A percentile compares a stretch with the other conserved stretches of the same genome.
phyloP scores from a whole-genome alignment of 1,284 basidiomycete genomes.

The Tilletia walkeri region DNA sequence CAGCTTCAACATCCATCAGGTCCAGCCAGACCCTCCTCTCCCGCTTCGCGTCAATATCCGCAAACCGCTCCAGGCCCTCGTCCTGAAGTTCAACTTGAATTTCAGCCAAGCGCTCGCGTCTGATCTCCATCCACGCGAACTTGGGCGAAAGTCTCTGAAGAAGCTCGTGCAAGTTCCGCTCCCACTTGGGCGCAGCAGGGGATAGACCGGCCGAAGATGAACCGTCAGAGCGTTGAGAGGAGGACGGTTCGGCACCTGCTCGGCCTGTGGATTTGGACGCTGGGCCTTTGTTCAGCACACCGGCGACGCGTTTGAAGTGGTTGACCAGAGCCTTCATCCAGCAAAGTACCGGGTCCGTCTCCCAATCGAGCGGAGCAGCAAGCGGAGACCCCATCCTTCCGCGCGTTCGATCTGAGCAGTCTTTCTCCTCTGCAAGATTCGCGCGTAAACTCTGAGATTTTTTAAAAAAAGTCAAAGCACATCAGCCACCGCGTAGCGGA shows the following conservation, averaged over 20 bases:
- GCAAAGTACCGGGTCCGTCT: not conserved
- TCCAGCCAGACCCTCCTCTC: slow-evolving; percentile 1
- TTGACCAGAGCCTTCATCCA: slow-evolving; percentile 7
- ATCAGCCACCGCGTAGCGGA: too few relatives aligned
- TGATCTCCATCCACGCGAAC: slow-evolving; percentile 13
- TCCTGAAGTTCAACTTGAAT: not conserved
- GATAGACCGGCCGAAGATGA: not conserved
- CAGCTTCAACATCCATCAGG: not conserved
- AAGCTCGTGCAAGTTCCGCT: not conserved
- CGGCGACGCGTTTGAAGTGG: not conserved
- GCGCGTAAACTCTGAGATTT: not conserved
- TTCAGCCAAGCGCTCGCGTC: not conserved
- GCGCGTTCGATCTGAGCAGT: too few relatives aligned
- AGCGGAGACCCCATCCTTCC: not conserved
- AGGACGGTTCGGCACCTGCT: not conserved
- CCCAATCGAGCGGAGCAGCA: not conserved
- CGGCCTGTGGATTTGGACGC: not conserved
- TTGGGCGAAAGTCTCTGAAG: not conserved
- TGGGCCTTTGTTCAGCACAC: not conserved
- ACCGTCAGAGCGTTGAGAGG: not conserved
- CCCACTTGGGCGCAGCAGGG: not conserved
- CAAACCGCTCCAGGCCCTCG: not conserved
- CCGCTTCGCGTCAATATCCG: slow-evolving; percentile 11
- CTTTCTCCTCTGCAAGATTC: not conserved
- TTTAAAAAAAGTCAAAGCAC: too few relatives aligned